phyloP scores from a whole-genome alignment of 2,329 filamentous ascomycete species.

The Sporothrix pallida region DNA sequence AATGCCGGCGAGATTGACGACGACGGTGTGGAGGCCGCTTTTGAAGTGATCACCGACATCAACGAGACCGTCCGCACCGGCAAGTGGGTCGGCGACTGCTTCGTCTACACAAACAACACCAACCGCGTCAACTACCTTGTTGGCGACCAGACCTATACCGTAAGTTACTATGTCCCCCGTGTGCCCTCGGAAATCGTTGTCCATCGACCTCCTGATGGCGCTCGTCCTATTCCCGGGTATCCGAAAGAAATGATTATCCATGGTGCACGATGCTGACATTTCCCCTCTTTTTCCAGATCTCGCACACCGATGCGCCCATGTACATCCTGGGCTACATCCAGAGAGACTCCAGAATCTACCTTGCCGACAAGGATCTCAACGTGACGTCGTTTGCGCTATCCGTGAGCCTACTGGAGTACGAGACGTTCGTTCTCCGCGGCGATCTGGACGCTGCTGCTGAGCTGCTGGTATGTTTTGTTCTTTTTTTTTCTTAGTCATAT shows the following conservation, averaged over 20 bases:
- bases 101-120: conserved; percentile 97
- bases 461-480: conserved; percentile 59
- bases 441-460: conserved; percentile 92
- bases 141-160: conserved; percentile 95
- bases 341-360: conserved; percentile 91
- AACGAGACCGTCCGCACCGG: conserved; percentile 92
- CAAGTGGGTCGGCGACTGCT: conserved; percentile 98
- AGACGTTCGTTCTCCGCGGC: conserved; percentile 90
- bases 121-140: conserved; percentile 98
- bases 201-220: background rate
- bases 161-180: conserved; percentile 48
- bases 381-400: conserved; percentile 91
- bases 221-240: background rate
- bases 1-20: conserved; percentile 83
- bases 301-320: conserved; percentile 94
- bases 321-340: conserved; percentile 96
- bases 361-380: conserved; percentile 93
- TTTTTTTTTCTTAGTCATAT: no score
- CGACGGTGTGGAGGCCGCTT: conserved; percentile 93
- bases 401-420: conserved; percentile 92
- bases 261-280: background rate
- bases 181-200: background rate
- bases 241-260: background rate
- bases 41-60: conserved; percentile 95
- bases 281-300: conserved; percentile 46